These are phyloP conservation scores for Euclidium syriacum DNA, from an alignment of 345 rosid genomes.

Conservation along the genomic window DNA sequence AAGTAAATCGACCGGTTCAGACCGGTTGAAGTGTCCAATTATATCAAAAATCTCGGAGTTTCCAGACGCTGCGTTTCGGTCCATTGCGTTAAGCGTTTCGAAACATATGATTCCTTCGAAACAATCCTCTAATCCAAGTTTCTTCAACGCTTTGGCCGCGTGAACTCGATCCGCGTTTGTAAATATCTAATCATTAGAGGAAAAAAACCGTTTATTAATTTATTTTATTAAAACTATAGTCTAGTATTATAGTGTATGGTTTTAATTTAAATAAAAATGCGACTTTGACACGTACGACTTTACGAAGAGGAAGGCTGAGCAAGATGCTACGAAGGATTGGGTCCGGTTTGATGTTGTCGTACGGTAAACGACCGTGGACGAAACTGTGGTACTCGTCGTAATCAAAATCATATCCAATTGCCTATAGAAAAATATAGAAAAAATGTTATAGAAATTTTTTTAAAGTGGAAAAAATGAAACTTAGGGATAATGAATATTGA, in stretches of 20 bases:
- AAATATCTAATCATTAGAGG: constrained; percentile 48
- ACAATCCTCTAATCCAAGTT: constrained; percentile 81
- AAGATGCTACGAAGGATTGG: constrained; percentile 72
- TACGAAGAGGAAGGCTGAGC: constrained; percentile 67
- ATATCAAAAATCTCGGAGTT: constrained; percentile 55
- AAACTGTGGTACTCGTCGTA: constrained; percentile 88
- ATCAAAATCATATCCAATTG: constrained; percentile 87
- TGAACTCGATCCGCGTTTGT: constrained; percentile 87
- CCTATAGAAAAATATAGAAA: constrained; percentile 39
- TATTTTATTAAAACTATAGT: not conserved
- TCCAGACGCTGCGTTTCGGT: constrained; percentile 37
- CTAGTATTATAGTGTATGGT: not conserved
- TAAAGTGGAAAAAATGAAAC: not conserved
- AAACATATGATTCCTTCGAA: constrained; percentile 94
- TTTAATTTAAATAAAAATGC: not conserved
- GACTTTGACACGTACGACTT: constrained; percentile 57
- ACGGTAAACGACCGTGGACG: constrained; percentile 91
- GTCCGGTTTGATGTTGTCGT: constrained; percentile 84
- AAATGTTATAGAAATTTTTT: not conserved
- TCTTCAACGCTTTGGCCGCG: constrained; percentile 58
- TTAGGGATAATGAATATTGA: not conserved
- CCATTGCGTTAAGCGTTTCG: constrained; percentile 71
- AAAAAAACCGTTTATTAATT: not conserved
- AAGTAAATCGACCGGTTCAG: constrained; percentile 29
- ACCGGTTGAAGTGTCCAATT: constrained; percentile 45